phyloP scores from a whole-genome alignment of 2,329 filamentous ascomycete species.

The Coniochaeta prunicola region DNA sequence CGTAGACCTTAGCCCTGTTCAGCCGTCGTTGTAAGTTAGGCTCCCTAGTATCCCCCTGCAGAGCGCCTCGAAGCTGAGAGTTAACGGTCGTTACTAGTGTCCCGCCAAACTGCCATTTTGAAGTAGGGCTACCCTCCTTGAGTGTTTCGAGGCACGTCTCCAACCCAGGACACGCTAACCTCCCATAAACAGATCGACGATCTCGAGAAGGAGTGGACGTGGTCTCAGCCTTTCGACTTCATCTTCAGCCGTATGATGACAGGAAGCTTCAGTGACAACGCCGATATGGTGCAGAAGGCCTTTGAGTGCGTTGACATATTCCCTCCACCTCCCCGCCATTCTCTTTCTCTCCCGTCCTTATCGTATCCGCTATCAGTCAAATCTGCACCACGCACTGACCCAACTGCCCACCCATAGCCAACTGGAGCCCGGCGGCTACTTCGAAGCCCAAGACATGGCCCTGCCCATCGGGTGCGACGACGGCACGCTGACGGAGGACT shows the following conservation, averaged over 20 bases:
- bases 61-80: background rate
- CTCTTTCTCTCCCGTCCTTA: background rate
- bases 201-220: slow-evolving; percentile 13
- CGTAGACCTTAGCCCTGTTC: slow-evolving; percentile 10
- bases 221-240: slow-evolving; percentile 11
- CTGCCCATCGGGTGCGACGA: slow-evolving; percentile 10
- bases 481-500: slow-evolving; percentile 8
- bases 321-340: too few relatives aligned
- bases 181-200: slow-evolving; percentile 9
- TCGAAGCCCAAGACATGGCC: slow-evolving; percentile 11
- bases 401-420: background rate
- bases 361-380: background rate
- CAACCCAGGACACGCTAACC: background rate
- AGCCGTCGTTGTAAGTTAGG: slow-evolving; percentile 7
- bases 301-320: slow-evolving; percentile 5
- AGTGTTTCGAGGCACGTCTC: background rate
- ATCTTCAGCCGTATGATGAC: slow-evolving; percentile 10
- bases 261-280: slow-evolving; percentile 9
- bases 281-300: slow-evolving; percentile 7
- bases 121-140: background rate
- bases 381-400: background rate
- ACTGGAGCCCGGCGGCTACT: slow-evolving; percentile 12
- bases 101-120: slow-evolving; percentile 12
- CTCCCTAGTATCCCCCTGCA: background rate
- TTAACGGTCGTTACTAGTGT: slow-evolving; percentile 5